A percentile compares a stretch with the other conserved stretches of the same genome.
phyloP scores from a whole-genome alignment of 2,329 filamentous ascomycete genomes.

The Leptographium lundbergii region DNA sequence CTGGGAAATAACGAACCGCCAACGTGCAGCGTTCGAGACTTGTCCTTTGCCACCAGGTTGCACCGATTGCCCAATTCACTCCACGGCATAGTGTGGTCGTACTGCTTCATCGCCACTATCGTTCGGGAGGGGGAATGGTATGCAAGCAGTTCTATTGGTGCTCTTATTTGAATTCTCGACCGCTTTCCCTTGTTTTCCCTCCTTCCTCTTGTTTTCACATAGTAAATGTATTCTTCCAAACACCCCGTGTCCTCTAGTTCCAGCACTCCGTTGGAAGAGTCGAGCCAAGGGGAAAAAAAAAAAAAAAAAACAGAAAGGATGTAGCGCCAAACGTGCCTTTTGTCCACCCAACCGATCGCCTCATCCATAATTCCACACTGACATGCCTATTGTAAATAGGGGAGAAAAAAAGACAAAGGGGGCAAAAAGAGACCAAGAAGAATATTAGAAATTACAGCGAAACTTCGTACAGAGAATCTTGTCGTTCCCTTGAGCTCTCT shows the following conservation, averaged over 20 bases:
- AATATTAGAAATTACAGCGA: slow-evolving; percentile 3
- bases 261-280: background rate
- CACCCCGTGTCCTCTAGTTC: background rate
- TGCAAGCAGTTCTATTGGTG: background rate
- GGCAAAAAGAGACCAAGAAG: background rate
- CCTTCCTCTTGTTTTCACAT: background rate
- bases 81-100: background rate
- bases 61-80: background rate
- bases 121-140: background rate
- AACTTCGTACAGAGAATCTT: no score
- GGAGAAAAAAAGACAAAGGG: background rate
- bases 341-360: background rate
- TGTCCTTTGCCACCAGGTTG: background rate
- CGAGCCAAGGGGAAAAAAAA: background rate
- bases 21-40: background rate
- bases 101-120: background rate
- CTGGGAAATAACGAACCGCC: background rate
- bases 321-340: background rate
- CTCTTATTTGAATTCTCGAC: background rate
- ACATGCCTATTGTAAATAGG: background rate
- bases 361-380: background rate
- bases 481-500: background rate
- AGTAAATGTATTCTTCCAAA: background rate
- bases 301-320: background rate
- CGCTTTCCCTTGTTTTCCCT: no score